Evolutionary conservation across 2,329 filamentous ascomycete species (phyloP), one percentile per base, ranked within the genome.

Genomic region (Microdochium trichocladiopsis): DNA sequence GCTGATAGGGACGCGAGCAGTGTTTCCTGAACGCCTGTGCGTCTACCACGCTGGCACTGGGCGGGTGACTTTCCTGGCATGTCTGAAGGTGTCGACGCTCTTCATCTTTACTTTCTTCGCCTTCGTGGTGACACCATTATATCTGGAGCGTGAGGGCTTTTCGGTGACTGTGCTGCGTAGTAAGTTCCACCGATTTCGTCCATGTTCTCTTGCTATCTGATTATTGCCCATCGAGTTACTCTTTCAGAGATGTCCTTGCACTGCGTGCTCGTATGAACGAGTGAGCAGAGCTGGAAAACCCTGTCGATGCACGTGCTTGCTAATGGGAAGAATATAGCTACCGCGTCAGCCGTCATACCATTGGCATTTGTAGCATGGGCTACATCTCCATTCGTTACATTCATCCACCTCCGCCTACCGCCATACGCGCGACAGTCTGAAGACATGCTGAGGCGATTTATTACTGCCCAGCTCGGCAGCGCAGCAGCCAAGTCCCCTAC

Each of bases 11-110:
- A 11, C 48, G 55, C n/a, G 33, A 36, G 14, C 50, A 81, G 77
- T 68, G 31, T 78, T 78, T 53, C 81, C 83, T 0, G 76, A 82
- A 56, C 72, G 72, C 14, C 63, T 92, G 25, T 76, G 90, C 58
- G 79, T 95, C 56, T 95, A 89, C 67, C 87, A 91, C 69, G 84
- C 84, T 51, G 88, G 89, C 50, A 86, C 82, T 1, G 77, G 77
- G 9, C 78, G 81, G 53, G 86, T 80, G 25, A 80, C 83, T 6
- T 85, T 87, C 58, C 70, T 93, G 47, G 87, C 86, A 49, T 80
- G 83, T 62, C 67, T 88, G 56, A 90, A 90, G 61, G 70, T 93
- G 52, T 83, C 83, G 1, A 85, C 86, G 2, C 76, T 94, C 41
- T 81, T 90, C 55, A 67, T 88, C 37, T 86, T 86, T 52, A 77